Evolutionary conservation across 345 rosid genomes (phyloP).

Genomic region (Corymbia maculata): DNA sequence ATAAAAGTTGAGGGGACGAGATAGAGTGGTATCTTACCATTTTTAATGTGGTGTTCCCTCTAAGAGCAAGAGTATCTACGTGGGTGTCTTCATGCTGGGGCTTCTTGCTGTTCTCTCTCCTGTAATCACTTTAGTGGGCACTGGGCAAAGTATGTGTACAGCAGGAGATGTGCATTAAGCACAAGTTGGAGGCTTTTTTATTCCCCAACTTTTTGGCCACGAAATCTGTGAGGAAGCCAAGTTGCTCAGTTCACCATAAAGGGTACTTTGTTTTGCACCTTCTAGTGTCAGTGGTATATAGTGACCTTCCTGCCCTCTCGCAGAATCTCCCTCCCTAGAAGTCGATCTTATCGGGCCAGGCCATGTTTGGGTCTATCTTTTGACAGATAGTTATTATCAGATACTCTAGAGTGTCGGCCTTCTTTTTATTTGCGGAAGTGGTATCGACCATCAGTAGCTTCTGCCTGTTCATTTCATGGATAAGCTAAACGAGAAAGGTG

Average conservation of each 20-base stretch:
- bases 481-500: not conserved
- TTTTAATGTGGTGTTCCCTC: constrained; percentile 4
- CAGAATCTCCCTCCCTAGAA: not conserved
- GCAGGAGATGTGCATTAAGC: constrained; percentile 1
- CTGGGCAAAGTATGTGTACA: constrained; percentile 21
- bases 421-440: not conserved
- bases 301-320: not conserved
- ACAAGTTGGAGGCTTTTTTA: constrained; percentile 13
- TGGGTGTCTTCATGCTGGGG: constrained; percentile 22
- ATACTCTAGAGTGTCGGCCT: not conserved
- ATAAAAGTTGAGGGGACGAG: constrained; percentile 10
- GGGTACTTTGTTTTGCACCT: not conserved
- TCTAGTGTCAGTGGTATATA: not conserved
- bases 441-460: not conserved
- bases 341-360: not conserved
- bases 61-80: constrained; percentile 22
- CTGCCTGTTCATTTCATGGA: not conserved
- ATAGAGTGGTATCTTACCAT: constrained; percentile 19
- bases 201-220: not conserved
- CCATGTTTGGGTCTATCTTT: not conserved
- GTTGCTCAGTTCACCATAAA: constrained; percentile 1
- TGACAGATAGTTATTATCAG: not conserved
- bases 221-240: not conserved
- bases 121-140: not conserved
- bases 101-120: not conserved